Percentiles rank a stretch among this genome's conserved stretches.
These are phyloP conservation scores for Cardamine occulta DNA, from an alignment of 345 rosid genomes.

Conservation along the genomic window DNA sequence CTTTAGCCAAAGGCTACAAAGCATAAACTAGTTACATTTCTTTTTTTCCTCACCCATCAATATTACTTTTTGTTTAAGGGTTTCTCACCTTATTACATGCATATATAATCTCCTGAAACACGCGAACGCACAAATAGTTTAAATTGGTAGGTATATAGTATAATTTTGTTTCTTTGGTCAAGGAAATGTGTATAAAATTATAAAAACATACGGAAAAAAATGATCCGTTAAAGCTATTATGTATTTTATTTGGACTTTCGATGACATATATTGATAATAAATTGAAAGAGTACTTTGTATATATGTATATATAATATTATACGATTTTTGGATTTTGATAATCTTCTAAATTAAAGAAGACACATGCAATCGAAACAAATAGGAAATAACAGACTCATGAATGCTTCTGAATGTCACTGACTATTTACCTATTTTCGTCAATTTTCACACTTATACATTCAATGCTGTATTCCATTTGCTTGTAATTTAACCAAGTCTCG, in stretches of 20 bases:
- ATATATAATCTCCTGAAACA: background rate
- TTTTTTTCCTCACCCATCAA: background rate
- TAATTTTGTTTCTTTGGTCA: background rate
- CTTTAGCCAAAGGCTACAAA: background rate
- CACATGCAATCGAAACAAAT: constrained; percentile 4
- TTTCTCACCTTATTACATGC: background rate
- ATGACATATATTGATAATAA: background rate
- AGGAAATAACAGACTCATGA: constrained; percentile 25
- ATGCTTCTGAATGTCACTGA: constrained; percentile 6
- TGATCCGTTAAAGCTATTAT: background rate
- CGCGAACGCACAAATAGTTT: background rate
- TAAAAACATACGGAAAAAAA: background rate
- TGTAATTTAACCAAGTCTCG: background rate
- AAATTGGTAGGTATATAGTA: background rate
- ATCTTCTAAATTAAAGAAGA: constrained; percentile 4
- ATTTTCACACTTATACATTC: constrained; percentile 33
- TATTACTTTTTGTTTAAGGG: background rate
- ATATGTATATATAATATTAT: background rate
- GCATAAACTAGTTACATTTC: background rate
- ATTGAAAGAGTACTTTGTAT: background rate
- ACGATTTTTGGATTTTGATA: background rate
- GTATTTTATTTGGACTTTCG: background rate
- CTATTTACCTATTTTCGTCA: constrained; percentile 15
- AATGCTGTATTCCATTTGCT: constrained; percentile 11
- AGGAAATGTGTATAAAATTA: background rate